A percentile compares a stretch with the other conserved stretches of the same genome.
phyloP scores from a whole-genome alignment of 441 rosid species.

The Viola pubescens region DNA sequence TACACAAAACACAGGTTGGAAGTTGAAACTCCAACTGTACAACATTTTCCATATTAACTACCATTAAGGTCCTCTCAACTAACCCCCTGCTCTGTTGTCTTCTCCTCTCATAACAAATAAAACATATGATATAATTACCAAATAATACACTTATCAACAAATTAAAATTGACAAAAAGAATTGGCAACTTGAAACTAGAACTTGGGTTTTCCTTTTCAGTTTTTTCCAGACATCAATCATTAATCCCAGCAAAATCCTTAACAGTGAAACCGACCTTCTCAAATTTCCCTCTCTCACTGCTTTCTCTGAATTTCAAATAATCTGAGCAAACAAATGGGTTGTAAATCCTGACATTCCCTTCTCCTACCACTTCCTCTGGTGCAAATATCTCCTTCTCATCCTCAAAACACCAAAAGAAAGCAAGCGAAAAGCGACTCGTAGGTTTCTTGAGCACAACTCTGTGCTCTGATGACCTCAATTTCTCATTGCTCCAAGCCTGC shows the following conservation, averaged over 20 bases:
- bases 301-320: constrained; percentile 46
- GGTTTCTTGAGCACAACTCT: constrained; percentile 32
- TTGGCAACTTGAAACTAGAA: neutral
- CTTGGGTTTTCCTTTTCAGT: neutral
- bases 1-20: constrained; percentile 8
- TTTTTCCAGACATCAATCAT: neutral
- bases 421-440: constrained; percentile 30
- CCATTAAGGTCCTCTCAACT: constrained; percentile 11
- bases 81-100: neutral
- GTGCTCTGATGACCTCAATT: constrained; percentile 45
- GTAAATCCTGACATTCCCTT: constrained; percentile 24
- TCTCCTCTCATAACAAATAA: neutral
- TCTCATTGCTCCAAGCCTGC: constrained; percentile 59
- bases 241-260: constrained; percentile 42
- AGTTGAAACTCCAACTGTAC: constrained; percentile 15
- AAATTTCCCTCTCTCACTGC: constrained; percentile 39
- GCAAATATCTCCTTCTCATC: constrained; percentile 40
- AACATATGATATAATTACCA: too few relatives aligned
- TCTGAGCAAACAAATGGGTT: constrained; percentile 37
- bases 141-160: neutral
- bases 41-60: constrained; percentile 12
- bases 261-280: constrained; percentile 47
- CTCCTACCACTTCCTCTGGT: constrained; percentile 37
- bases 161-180: neutral
- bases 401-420: constrained; percentile 56